phyloP scores from a whole-genome alignment of 2,329 filamentous ascomycete genomes.

The Phoma herbarum region DNA sequence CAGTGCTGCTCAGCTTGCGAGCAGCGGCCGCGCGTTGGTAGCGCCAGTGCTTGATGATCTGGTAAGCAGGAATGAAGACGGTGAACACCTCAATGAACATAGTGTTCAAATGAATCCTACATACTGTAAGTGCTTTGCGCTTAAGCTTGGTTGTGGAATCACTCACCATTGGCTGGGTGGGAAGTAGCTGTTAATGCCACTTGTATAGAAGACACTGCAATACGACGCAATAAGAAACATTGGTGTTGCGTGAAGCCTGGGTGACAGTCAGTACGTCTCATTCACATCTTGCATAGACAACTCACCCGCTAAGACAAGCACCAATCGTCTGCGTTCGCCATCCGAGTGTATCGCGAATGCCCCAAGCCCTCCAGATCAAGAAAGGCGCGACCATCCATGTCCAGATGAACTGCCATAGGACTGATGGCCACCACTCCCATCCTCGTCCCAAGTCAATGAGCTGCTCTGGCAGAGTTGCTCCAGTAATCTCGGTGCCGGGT shows the following conservation, averaged over 20 bases:
- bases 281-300: neutral
- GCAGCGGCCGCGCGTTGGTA: slow-evolving; percentile 4
- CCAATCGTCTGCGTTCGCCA: slow-evolving; percentile 33
- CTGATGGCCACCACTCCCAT: slow-evolving; percentile 35
- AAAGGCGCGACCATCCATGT: slow-evolving; percentile 31
- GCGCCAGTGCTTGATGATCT: slow-evolving; percentile 24
- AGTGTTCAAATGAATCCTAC: slow-evolving; percentile 30
- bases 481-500: slow-evolving; percentile 25
- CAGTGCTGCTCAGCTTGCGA: neutral
- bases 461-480: slow-evolving; percentile 26
- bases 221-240: slow-evolving; percentile 34
- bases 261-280: slow-evolving; percentile 2
- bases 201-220: slow-evolving; percentile 23
- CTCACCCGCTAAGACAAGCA: slow-evolving; percentile 28
- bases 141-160: neutral
- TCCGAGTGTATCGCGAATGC: slow-evolving; percentile 27
- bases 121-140: neutral
- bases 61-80: slow-evolving; percentile 28
- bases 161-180: slow-evolving; percentile 29
- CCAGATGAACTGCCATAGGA: slow-evolving; percentile 33
- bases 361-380: slow-evolving; percentile 27
- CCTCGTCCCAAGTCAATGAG: slow-evolving; percentile 27
- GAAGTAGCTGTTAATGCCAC: slow-evolving; percentile 27
- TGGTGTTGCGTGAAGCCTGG: slow-evolving; percentile 29
- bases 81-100: slow-evolving; percentile 31